Evolutionary conservation across 768 basidiomycete species (phyloP), one percentile per base, ranked within the genome.

Genomic region (Leccinum boreale): DNA sequence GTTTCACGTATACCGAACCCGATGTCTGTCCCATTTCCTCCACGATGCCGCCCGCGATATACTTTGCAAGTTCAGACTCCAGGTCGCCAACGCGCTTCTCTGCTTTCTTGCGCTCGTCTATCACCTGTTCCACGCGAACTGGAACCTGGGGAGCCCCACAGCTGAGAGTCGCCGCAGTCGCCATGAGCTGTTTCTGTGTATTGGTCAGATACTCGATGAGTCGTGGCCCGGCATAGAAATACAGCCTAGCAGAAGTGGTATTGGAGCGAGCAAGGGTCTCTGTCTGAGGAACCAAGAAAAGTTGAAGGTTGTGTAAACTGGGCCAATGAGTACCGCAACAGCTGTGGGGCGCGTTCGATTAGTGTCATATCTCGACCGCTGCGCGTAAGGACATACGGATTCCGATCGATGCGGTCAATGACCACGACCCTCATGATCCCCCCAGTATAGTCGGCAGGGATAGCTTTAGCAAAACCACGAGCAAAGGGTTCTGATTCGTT

Each of bases 291-390:
- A 88, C 70, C 46, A 91, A 71, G 75, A 90, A 86, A 52, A 91
- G 74, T 64, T 90, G 84, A 29, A 90, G 79, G 64, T 86, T 85
- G 60, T 86, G 79, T 50, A 94, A 79, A 53, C 84, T 85, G 6
- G 92, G 89, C 53, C 88, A 79, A 70, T 97, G 94, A 15, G 93
- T 92, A 11, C 90, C 89, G 56, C 89, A 90, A 71, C 92, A 92
- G 54, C 87, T 89, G 58, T 36, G 64, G 17, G 51, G 21, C 23
- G 19, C 42, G 21, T 44, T 28, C 39, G 26, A 52, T 62, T 15
- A 14, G 36, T 54, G 21, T 23, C 11, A 10, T 53, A 52, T 39
- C 63, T 36, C 23, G 33, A 72, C 53, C 49, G 49, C 49, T 26
- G 24, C 15, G 21, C 14, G 17, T 1, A 48, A 51, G 50, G 45